These are phyloP conservation scores for Debaryomyces tyrocola DNA, from an alignment of 805 yeast genomes.

Conservation along the genomic window DNA sequence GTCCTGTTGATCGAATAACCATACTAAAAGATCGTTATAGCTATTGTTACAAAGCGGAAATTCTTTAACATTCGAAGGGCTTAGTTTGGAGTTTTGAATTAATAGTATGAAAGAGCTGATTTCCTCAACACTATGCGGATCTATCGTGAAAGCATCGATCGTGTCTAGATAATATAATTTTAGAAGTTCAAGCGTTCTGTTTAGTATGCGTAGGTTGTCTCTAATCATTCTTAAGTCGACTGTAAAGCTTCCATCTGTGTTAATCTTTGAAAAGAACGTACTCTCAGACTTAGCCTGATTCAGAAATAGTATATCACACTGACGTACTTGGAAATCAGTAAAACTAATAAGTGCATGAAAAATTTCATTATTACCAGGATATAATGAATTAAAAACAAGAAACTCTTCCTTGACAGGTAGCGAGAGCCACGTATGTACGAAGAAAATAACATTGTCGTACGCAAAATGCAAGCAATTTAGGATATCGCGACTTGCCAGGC, in stretches of 20 bases:
- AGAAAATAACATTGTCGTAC: constrained; percentile 1
- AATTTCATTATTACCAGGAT: constrained; percentile 26
- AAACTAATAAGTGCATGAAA: constrained; percentile 12
- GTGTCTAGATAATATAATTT: constrained; percentile 11
- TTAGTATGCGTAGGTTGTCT: neutral
- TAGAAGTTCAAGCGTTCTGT: constrained; percentile 3
- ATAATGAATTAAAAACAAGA: constrained; percentile 23
- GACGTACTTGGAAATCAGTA: neutral
- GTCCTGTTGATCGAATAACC: constrained; percentile 11
- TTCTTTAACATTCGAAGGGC: neutral
- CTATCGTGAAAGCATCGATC: constrained; percentile 1
- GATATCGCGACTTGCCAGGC: neutral
- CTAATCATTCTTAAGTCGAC: neutral
- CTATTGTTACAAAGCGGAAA: neutral
- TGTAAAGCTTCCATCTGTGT: neutral
- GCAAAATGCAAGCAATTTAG: neutral
- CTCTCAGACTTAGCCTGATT: neutral
- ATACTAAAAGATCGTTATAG: constrained; percentile 12
- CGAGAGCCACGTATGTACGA: constrained; percentile 5
- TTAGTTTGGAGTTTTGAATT: neutral
- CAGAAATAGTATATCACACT: neutral
- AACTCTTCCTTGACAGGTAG: neutral
- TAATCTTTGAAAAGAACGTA: too few species aligned
- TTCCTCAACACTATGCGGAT: constrained; percentile 1
- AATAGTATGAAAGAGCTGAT: constrained; percentile 2